These are phyloP conservation scores for Pycnococcus provasolii DNA, from an alignment of 139 green algal species.

Conservation along the genomic window DNA sequence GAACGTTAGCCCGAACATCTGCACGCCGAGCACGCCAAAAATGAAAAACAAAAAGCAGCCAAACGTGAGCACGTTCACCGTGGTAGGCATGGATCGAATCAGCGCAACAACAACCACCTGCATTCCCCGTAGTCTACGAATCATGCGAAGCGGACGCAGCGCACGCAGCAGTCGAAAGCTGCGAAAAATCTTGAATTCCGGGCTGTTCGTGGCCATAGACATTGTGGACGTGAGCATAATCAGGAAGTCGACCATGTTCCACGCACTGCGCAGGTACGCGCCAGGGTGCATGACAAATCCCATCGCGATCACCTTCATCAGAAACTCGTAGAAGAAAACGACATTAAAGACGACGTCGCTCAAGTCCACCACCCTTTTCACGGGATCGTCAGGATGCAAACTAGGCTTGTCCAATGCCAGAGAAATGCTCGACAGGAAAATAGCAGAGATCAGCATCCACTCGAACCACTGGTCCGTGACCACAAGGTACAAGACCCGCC, in stretches of 20 bases:
- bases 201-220: slow-evolving; percentile 33
- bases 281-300: slow-evolving; percentile 14
- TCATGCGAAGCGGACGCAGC: background rate
- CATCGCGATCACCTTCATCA: slow-evolving; percentile 40
- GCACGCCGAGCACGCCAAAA: slow-evolving; percentile 72
- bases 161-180: slow-evolving; percentile 52
- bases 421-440: background rate
- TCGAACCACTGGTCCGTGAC: slow-evolving; percentile 10
- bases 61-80: slow-evolving; percentile 66
- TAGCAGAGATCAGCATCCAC: slow-evolving; percentile 3
- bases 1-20: slow-evolving; percentile 55
- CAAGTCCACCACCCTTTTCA: background rate
- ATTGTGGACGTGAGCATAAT: slow-evolving; percentile 49
- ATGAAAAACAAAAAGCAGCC: slow-evolving; percentile 64
- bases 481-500: slow-evolving; percentile 5
- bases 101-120: slow-evolving; percentile 55
- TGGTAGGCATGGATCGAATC: slow-evolving; percentile 46
- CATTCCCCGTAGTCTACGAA: slow-evolving; percentile 45
- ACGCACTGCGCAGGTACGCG: slow-evolving; percentile 30
- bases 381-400: background rate
- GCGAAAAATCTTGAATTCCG: slow-evolving; percentile 35
- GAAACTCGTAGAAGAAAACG: slow-evolving; percentile 55
- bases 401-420: slow-evolving; percentile 10
- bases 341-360: slow-evolving; percentile 53
- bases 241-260: slow-evolving; percentile 58